A percentile compares a stretch with the other conserved stretches of the same genome.
Conservation (phyloP, 106 monocot species). For the Ottelia alismoides region DNA sequence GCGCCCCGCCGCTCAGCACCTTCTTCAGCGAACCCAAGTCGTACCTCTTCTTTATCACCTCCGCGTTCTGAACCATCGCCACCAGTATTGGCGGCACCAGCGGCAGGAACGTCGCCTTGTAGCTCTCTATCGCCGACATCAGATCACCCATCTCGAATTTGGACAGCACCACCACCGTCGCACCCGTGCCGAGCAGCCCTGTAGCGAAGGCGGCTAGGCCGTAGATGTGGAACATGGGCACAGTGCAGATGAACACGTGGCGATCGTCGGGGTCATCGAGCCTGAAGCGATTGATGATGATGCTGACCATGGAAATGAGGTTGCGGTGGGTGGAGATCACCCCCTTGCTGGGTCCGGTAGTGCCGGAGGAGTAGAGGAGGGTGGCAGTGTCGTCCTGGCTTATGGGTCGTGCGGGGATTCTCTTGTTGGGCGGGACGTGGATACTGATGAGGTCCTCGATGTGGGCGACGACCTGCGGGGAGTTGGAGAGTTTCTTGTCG, state of each 20-base stretch:
- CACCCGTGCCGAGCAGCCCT: conserved; percentile 62
- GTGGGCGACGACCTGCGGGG: conserved; percentile 17
- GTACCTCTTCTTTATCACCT: conserved; percentile 4
- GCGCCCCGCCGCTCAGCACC: conserved; percentile 77
- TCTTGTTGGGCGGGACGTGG: neutral
- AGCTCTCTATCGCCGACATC: conserved; percentile 34
- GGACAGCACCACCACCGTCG: conserved; percentile 65
- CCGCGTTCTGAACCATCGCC: conserved; percentile 26
- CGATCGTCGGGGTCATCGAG: conserved; percentile 21
- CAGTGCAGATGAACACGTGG: conserved; percentile 70
- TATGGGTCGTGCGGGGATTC: conserved; percentile 6
- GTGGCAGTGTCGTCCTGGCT: conserved; percentile 54
- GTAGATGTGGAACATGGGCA: conserved; percentile 97
- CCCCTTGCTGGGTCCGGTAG: conserved; percentile 76
- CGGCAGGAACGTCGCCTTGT: conserved; percentile 57
- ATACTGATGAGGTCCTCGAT: conserved; percentile 27
- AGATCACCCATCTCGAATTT: conserved; percentile 59
- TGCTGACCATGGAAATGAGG: conserved; percentile 73
- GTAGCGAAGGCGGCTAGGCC: conserved; percentile 86
- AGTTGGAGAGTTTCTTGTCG: neutral
- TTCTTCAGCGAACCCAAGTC: conserved; percentile 36
- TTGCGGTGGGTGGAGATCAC: conserved; percentile 65
- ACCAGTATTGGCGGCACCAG: conserved; percentile 82
- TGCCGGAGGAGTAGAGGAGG: conserved; percentile 78
- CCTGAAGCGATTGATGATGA: conserved; percentile 46